A percentile compares a stretch with the other conserved stretches of the same genome.
Evolutionary conservation across 352 stramenopile species (phyloP).

Genomic region (Aphanomyces stellatus): DNA sequence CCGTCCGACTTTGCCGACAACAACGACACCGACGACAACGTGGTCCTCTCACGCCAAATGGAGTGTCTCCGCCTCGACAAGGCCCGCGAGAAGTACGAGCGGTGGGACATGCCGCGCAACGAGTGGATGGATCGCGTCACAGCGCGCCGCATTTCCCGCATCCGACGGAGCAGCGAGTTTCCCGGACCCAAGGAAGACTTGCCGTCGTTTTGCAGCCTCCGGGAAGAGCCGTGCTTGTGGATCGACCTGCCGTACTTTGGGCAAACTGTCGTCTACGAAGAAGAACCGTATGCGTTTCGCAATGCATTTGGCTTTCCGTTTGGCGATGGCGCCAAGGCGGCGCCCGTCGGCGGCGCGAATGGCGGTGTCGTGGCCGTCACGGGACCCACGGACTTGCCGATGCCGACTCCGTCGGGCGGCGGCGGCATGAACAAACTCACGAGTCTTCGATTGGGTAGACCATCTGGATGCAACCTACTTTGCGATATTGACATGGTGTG

Average conservation of each 20-base stretch:
- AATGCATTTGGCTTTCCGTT: slow-evolving; percentile 1
- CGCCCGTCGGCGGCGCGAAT: slow-evolving; percentile 11
- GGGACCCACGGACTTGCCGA: neutral
- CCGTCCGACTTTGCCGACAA: slow-evolving; percentile 67
- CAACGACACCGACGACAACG: slow-evolving; percentile 66
- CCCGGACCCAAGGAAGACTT: slow-evolving; percentile 57
- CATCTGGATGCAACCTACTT: neutral
- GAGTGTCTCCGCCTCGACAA: slow-evolving; percentile 82
- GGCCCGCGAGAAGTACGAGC: slow-evolving; percentile 82
- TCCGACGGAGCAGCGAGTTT: slow-evolving; percentile 67
- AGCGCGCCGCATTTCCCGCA: slow-evolving; percentile 74
- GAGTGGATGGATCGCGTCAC: slow-evolving; percentile 90
- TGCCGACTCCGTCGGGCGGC: slow-evolving; percentile 16
- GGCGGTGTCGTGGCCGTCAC: too few relatives aligned
- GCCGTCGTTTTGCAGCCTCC: slow-evolving; percentile 70
- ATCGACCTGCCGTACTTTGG: slow-evolving; percentile 89
- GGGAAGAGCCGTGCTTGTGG: slow-evolving; percentile 71
- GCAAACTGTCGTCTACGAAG: slow-evolving; percentile 88
- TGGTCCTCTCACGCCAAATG: slow-evolving; percentile 20
- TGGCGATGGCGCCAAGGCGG: slow-evolving; percentile 3
- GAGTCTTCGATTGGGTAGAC: neutral
- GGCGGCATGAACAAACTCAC: too few relatives aligned
- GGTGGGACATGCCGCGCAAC: slow-evolving; percentile 75
- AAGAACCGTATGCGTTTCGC: slow-evolving; percentile 75
- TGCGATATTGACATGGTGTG: slow-evolving; percentile 20